phyloP scores from a whole-genome alignment of 1,139 yeast genomes.

The Blastobotrys ciferrii region DNA sequence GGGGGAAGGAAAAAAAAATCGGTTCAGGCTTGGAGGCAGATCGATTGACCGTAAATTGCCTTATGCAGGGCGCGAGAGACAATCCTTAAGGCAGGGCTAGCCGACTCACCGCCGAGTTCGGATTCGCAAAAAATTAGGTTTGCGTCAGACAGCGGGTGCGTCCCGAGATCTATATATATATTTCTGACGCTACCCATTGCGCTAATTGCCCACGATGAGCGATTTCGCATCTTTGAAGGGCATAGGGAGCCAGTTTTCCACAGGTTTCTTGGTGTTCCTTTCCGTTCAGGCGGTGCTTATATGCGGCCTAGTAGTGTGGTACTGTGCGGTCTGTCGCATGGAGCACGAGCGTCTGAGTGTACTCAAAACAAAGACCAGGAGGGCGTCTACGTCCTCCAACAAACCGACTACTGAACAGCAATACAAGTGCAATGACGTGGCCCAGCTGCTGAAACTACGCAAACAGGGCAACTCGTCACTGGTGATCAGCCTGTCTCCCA shows the following conservation, averaged over 20 bases:
- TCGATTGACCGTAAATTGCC: no score
- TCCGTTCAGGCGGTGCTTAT: slow-evolving; percentile 7
- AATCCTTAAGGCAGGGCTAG: no score
- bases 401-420: background rate
- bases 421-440: background rate
- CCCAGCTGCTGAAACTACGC: slow-evolving; percentile 5
- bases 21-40: no score
- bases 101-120: background rate
- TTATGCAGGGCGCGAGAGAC: background rate
- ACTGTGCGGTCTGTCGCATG: background rate
- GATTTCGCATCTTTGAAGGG: background rate
- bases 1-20: no score
- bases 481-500: slow-evolving; percentile 3
- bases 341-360: slow-evolving; percentile 1
- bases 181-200: no score
- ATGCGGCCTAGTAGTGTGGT: slow-evolving; percentile 6
- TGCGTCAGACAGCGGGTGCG: background rate
- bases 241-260: background rate
- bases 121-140: background rate
- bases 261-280: slow-evolving; percentile 1
- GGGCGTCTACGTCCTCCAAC: background rate
- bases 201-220: no score
- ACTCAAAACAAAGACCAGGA: background rate
- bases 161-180: background rate
- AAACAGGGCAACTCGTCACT: slow-evolving; percentile 2